These are phyloP conservation scores for Williopsis jadinii DNA, from an alignment of 1,139 yeast genomes.

Conservation along the genomic window DNA sequence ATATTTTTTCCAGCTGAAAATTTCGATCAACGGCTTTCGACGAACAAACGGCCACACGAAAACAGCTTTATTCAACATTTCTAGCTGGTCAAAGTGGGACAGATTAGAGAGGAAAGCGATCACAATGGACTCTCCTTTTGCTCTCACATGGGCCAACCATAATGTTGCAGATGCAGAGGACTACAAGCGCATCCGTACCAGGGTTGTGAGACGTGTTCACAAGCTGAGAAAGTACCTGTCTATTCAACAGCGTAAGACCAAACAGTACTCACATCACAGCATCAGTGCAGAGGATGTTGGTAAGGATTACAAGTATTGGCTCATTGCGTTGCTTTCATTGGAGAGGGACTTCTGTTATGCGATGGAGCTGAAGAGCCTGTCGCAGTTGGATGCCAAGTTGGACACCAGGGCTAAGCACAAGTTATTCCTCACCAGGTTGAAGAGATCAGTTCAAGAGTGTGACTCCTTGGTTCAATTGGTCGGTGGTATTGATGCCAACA, in stretches of 20 bases:
- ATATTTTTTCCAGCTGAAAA: no score
- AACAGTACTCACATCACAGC: conserved; percentile 41
- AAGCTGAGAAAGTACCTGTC: conserved; percentile 51
- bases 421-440: conserved; percentile 60
- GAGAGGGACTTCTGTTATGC: conserved; percentile 70
- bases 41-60: no score
- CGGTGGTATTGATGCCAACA: conserved; percentile 26
- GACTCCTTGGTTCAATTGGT: conserved; percentile 38
- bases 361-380: conserved; percentile 49
- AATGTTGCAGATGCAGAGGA: neutral
- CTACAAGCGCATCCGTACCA: conserved; percentile 14
- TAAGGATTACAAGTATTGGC: conserved; percentile 39
- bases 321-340: conserved; percentile 44
- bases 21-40: no score
- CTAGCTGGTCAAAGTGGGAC: no score
- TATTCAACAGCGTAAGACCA: conserved; percentile 46
- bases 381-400: conserved; percentile 45
- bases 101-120: no score
- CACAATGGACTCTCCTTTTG: conserved; percentile 1
- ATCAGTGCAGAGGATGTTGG: conserved; percentile 42
- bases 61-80: no score
- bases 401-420: conserved; percentile 35
- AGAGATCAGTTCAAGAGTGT: conserved; percentile 47
- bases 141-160: conserved; percentile 1
- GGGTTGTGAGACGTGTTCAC: conserved; percentile 40